A percentile compares a stretch with the other conserved stretches of the same genome.
phyloP scores from a whole-genome alignment of 1,284 basidiomycete species.

The Puccinia polysora region DNA sequence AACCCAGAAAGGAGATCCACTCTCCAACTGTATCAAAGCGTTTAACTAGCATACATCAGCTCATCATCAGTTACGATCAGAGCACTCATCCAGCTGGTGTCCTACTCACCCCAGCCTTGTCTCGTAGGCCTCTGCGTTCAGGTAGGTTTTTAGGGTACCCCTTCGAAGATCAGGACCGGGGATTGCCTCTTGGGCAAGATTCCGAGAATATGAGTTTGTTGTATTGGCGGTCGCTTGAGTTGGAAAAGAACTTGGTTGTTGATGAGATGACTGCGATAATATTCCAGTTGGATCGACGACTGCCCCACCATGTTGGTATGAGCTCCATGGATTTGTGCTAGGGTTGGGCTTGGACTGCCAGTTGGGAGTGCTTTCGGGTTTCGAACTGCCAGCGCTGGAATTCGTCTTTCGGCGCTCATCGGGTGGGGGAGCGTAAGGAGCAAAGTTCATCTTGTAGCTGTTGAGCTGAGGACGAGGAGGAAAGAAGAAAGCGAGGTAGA shows the following conservation, averaged over 20 bases:
- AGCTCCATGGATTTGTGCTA: constrained; percentile 38
- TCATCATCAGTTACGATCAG: constrained; percentile 8
- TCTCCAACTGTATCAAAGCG: constrained; percentile 14
- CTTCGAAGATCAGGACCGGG: background rate
- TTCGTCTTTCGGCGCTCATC: constrained; percentile 22
- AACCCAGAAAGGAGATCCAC: constrained; percentile 36
- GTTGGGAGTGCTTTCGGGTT: background rate
- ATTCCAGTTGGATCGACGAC: constrained; percentile 7
- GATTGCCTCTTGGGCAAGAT: constrained; percentile 1
- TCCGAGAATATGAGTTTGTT: constrained; percentile 1
- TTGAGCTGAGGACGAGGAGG: too few species aligned
- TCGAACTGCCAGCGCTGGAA: background rate
- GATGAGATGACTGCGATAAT: background rate
- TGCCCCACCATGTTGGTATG: constrained; percentile 25
- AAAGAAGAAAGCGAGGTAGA: too few species aligned
- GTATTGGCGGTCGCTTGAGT: background rate
- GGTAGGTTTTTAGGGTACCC: background rate
- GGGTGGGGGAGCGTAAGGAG: constrained; percentile 41
- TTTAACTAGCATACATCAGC: constrained; percentile 8
- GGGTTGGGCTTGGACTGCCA: constrained; percentile 6
- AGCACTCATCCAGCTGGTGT: background rate
- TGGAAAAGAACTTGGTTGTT: background rate
- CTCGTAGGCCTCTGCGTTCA: constrained; percentile 39
- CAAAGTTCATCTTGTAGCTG: constrained; percentile 43
- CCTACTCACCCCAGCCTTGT: constrained; percentile 37